phyloP scores from a whole-genome alignment of 352 stramenopile species.

The Globisporangium heterothallicum region DNA sequence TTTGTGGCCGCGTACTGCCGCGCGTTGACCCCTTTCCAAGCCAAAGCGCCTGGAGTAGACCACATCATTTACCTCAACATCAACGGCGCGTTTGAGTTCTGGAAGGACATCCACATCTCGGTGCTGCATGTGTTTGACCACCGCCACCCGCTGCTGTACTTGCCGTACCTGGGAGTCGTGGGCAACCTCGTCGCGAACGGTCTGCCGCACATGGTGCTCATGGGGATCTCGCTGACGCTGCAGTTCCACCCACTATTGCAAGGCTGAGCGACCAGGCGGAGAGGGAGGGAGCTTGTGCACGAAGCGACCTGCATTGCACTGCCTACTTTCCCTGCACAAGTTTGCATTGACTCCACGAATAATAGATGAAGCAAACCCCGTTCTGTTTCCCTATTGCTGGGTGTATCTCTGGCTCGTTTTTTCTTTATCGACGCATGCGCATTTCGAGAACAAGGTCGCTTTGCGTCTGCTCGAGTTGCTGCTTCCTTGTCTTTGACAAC shows the following conservation, averaged over 20 bases:
- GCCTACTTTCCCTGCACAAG: no score
- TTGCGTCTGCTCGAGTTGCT: no score
- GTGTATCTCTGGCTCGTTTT: no score
- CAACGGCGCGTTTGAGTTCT: constrained; percentile 82
- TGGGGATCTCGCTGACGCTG: constrained; percentile 51
- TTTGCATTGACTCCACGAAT: no score
- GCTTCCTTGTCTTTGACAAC: no score
- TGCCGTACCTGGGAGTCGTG: constrained; percentile 58
- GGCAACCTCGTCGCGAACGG: constrained; percentile 72
- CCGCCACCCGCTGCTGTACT: constrained; percentile 52
- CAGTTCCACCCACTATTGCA: constrained; percentile 47
- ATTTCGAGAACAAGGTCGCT: no score
- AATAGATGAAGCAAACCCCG: no score
- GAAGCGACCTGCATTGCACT: no score
- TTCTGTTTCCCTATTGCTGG: no score
- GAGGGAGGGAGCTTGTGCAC: not conserved
- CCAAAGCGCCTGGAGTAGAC: constrained; percentile 47
- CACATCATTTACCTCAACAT: constrained; percentile 79
- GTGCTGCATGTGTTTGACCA: constrained; percentile 76
- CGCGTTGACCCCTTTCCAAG: constrained; percentile 59
- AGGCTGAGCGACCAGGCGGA: not conserved
- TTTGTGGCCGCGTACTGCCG: constrained; percentile 61
- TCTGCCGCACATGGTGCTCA: constrained; percentile 58
- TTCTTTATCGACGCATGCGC: no score
- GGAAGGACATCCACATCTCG: constrained; percentile 70